phyloP scores from a whole-genome alignment of 352 stramenopile species.

The Phytopythium helicoides region DNA sequence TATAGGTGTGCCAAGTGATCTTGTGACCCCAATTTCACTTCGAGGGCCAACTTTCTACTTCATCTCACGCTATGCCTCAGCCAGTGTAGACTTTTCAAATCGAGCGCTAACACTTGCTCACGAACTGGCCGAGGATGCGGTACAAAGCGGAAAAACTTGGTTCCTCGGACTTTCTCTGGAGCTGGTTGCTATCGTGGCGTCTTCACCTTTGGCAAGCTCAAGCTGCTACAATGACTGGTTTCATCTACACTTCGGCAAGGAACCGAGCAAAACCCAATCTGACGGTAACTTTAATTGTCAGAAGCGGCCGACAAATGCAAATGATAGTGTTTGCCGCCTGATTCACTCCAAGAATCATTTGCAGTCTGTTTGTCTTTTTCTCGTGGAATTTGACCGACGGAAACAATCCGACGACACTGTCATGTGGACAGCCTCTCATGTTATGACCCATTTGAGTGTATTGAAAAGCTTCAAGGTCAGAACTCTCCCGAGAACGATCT shows the following conservation, averaged over 20 bases:
- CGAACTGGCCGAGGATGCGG: slow-evolving; percentile 25
- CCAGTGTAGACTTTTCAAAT: slow-evolving; percentile 8
- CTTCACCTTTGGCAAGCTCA: not conserved
- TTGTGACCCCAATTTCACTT: slow-evolving; percentile 1
- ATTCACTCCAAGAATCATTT: slow-evolving; percentile 26
- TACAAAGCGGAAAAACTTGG: slow-evolving; percentile 12
- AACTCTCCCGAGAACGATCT: slow-evolving; percentile 16
- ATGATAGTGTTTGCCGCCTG: not conserved
- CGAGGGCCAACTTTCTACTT: slow-evolving; percentile 8
- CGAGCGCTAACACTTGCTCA: slow-evolving; percentile 28
- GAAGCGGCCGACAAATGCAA: not conserved
- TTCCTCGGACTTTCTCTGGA: slow-evolving; percentile 24
- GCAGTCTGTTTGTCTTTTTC: slow-evolving; percentile 36
- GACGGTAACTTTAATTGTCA: not conserved
- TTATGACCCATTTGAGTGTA: slow-evolving; percentile 28
- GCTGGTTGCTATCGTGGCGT: slow-evolving; percentile 15
- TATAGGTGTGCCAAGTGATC: not conserved
- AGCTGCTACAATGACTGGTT: slow-evolving; percentile 27
- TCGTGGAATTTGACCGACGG: slow-evolving; percentile 30
- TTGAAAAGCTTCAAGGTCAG: slow-evolving; percentile 30
- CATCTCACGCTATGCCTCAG: slow-evolving; percentile 10
- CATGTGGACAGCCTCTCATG: slow-evolving; percentile 12
- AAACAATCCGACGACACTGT: not conserved
- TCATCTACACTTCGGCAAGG: slow-evolving; percentile 14
- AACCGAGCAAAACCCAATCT: not conserved